Evolutionary conservation across 208 protist genomes (phyloP), one percentile per base, ranked within the genome.

Genomic region (Naegleria lovaniensis): DNA sequence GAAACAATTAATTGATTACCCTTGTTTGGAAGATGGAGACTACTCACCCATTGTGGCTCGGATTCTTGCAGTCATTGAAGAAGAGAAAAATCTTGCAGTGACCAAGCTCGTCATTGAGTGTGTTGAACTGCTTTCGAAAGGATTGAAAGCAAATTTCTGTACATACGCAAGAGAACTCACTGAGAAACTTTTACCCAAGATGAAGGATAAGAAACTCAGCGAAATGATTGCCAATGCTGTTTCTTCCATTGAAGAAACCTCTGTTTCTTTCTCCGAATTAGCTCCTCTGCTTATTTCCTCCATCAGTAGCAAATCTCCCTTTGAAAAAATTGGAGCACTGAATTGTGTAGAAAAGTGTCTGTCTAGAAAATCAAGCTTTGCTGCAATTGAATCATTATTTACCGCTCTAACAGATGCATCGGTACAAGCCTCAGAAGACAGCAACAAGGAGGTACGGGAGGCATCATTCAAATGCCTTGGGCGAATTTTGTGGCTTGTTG

Each of bases 191-290:
- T 41, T 90, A 4, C 36, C 11, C 25, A 52, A 67, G 16, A 40
- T 90, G 13, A 90, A 90, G 76, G 88, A 90, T 7, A 90, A 90
- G 41, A 90, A 90, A n/a, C 22, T 55, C 1, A 43, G 40, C 48
- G 88, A 85, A 40, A 11, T n/a, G 11, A 19, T 33, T 58, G 51
- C 19, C n/a, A 38, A 22, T 29, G 16, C 40, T 11, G 13, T 85
- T 19, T 40, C 19, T 3, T n/a, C 58, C 13, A 16, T 75, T 22
- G 58, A 75, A 29, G 25, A 75, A 29, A 5, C 13, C 58, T 75
- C 19, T 75, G 1, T 75, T 75, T 75, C 58, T 75, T 75, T 90
- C 38, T 15, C 39, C n/a, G 43, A 36, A 40, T 90, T 40, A 16
- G n/a, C 11, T 22, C 19, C 39, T 67, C 6, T 40, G 1, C 15